Conservation (phyloP, 2,329 filamentous ascomycete species). For the Sporothrix curviconia region DNA sequence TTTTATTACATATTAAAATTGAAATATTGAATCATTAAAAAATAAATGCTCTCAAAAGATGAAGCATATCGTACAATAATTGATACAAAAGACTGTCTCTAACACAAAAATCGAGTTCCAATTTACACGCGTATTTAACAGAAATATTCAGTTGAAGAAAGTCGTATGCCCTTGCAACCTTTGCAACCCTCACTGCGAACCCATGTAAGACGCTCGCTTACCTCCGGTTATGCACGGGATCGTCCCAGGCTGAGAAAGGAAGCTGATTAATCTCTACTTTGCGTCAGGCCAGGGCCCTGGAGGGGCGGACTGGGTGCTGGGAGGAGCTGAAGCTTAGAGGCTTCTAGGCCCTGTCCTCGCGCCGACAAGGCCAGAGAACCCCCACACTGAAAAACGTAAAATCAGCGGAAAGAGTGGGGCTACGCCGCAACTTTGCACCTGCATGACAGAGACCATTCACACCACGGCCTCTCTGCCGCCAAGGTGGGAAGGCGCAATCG, state of each 20-base stretch:
- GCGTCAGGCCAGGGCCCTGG: neutral
- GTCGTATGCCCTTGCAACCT: no score
- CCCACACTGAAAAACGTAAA: neutral
- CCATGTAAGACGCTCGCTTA: constrained; percentile 7
- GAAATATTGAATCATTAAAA: no score
- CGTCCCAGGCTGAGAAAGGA: neutral
- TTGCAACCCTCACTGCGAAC: no score
- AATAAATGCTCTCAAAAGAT: no score
- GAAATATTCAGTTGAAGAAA: no score
- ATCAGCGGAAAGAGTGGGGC: constrained; percentile 8
- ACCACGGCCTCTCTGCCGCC: neutral
- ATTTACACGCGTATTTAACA: no score
- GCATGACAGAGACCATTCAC: constrained; percentile 5
- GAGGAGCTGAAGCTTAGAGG: neutral
- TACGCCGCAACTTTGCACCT: neutral
- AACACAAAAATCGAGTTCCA: no score
- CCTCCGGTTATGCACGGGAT: constrained; percentile 6
- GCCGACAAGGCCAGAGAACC: neutral
- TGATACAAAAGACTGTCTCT: no score
- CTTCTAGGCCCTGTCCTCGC: no score
- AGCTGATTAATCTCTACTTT: neutral
- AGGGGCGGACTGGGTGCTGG: neutral
- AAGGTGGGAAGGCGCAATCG: constrained; percentile 10
- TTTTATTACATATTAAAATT: no score
- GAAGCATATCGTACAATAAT: no score